Percentiles rank a stretch among this genome's conserved stretches.
phyloP scores from a whole-genome alignment of 2,329 filamentous ascomycete genomes.

The Piedraia hortae region DNA sequence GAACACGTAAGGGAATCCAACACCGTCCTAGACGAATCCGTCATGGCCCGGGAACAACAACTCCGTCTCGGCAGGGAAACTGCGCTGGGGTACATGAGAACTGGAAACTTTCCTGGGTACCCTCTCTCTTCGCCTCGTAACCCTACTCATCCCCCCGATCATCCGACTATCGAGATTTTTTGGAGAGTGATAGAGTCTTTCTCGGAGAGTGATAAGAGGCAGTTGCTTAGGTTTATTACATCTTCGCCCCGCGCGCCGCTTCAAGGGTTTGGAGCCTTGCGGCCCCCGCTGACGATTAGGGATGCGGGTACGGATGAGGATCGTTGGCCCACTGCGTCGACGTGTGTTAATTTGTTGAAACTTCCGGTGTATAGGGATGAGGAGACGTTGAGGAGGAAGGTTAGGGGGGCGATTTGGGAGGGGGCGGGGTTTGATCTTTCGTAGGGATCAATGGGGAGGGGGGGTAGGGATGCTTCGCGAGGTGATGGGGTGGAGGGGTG shows the following conservation, averaged over 20 bases:
- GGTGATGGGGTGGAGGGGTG: too few relatives aligned
- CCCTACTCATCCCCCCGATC: too few relatives aligned
- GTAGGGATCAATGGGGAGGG: conserved; percentile 18
- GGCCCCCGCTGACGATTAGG: conserved; percentile 66
- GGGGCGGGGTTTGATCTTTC: conserved; percentile 75
- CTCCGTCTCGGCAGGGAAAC: too few relatives aligned
- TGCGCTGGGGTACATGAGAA: too few relatives aligned
- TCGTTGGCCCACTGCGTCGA: conserved; percentile 73
- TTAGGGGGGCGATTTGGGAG: conserved; percentile 70
- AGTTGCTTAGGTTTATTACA: conserved; percentile 87
- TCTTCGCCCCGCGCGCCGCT: conserved; percentile 75
- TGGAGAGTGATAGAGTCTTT: conserved; percentile 69
- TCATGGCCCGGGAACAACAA: too few relatives aligned
- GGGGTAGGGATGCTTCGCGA: too few relatives aligned
- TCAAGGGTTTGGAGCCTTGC: conserved; percentile 64
- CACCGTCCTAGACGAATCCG: too few relatives aligned
- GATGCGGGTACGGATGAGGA: conserved; percentile 53
- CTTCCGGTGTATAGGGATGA: conserved; percentile 52
- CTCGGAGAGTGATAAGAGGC: conserved; percentile 47
- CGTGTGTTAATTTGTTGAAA: conserved; percentile 86
- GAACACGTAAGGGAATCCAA: too few relatives aligned
- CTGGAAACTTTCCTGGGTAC: too few relatives aligned
- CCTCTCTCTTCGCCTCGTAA: too few relatives aligned
- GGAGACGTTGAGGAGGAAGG: conserved; percentile 40
- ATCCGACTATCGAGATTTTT: conserved; percentile 63